Evolutionary conservation across 176 grass and related monocot genomes (phyloP), one percentile per base, ranked within the genome.

Genomic region (Hsuehochloa calcarea): DNA sequence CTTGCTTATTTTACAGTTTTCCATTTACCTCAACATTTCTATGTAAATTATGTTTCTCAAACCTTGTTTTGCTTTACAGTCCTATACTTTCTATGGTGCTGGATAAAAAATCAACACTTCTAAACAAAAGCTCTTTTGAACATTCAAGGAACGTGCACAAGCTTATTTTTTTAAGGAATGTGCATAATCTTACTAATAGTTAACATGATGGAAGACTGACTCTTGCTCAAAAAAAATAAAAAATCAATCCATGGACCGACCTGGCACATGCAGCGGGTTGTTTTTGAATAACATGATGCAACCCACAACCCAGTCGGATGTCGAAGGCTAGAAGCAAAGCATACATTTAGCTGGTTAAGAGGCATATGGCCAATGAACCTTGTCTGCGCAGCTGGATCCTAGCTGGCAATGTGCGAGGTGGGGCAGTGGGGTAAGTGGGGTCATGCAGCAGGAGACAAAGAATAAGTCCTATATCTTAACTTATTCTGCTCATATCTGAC

Each of bases 1-100:
- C 19, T 65, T 49, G 13, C 65, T 84, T 63, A 40, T 51, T 75
- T 74, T 50, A 65, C 63, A 67, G 61, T 67, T 73, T 29, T 11
- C 44, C 44, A 37, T 37, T 80, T 77, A 31, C 37, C 70, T 51
- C 27, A 17, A 11, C 22, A 41, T 40, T 17, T 54, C 5, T 38
- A 74, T 65, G 58, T 75, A 38, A 65, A 52, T 84, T 62, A 5
- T 7, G 16, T 14, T 77, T 60, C 27, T 19, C 39, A 11, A 29
- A 64, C 44, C 8, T 23, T 64, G 23, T 8, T 64, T 63, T 17
- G 23, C n/a, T 27, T 63, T 62, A 45, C 23, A 56, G 8, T 68
- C 72, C 25, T 40, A 52, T 74, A 68, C 35, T 67, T 52, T 22
- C 61, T 85, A 60, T 61, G 65, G 58, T 35, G 40, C 40, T 23